Base-by-base conservation (phyloP, 495 filamentous ascomycete genomes). In the Xylaria telfairii region DNA sequence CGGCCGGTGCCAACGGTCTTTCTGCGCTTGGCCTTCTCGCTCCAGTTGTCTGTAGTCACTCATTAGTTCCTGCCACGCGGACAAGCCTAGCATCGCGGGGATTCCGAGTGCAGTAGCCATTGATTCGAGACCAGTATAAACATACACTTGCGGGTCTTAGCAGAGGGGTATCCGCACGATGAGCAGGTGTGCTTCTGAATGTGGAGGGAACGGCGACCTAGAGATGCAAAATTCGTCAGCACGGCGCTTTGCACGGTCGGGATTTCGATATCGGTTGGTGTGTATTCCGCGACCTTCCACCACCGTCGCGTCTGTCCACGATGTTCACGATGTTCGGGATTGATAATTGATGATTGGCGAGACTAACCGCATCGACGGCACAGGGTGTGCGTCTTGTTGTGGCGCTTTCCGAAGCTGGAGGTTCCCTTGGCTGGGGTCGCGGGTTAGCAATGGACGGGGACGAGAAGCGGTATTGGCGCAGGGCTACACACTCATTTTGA, bases 341-440 rank as follows among this genome's bases (percentile, higher is more conserved):
- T 67, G 15, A 13, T 12, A 12, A 37, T 21, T 59, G 56, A 13
- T 1, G 4, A 21, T 39, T 21, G 62, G 32, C 28, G 49, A 64
- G 44, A 88, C 92, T 88, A 83, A 97, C 96, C 96, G 91, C 96
- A 99, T 85, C 96, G 96, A 89, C 96, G 91, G 93, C 96, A 99
- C 83, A 99, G 89, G 78, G 93, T 96, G 89, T 99, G 96, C 85
- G 96, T 93, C 89, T 99, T 99, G 89, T 95, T 99, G 89, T 99
- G 93, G 90, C 93, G 93, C 90, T 95, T 96, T 85, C 94, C 95
- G 85, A 97, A 97, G 87, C 91, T 94, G 83, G 92, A 94, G 81
- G 94, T 97, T 90, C 94, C 94, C 93, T 97, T 97, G 82, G 87
- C 84, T 86, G 74, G 77, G 76, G 69, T 75, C 53, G 69, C 46